A percentile compares a stretch with the other conserved stretches of the same genome.
These are phyloP conservation scores for Alternaria gaisen DNA, from an alignment of 2,329 filamentous ascomycete species.

Conservation along the genomic window DNA sequence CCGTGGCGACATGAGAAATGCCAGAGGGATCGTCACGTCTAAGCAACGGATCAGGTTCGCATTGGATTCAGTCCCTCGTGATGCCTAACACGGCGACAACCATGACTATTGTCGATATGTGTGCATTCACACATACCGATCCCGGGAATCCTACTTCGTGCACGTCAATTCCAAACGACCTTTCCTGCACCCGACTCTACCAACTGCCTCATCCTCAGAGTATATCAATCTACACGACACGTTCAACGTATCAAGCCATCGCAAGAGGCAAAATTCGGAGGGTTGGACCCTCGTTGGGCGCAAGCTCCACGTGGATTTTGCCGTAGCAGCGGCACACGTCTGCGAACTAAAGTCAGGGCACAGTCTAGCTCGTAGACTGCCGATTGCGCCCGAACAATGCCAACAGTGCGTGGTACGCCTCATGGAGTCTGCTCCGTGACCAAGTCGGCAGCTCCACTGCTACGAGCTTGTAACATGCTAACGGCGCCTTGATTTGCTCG, in stretches of 20 bases:
- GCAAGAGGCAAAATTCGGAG: not conserved
- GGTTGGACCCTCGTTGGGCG: not conserved
- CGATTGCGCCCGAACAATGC: slow-evolving; percentile 4
- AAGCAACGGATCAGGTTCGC: not conserved
- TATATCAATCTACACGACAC: not conserved
- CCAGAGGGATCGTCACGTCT: not conserved
- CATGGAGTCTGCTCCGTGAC: not conserved
- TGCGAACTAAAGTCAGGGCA: slow-evolving; percentile 1
- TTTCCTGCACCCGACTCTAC: not conserved
- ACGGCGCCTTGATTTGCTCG: not conserved
- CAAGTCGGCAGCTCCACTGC: not conserved
- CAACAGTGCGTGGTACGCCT: not conserved
- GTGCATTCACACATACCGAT: not conserved
- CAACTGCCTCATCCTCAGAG: not conserved
- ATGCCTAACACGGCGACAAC: not conserved
- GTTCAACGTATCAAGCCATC: not conserved
- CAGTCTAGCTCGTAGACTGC: not conserved
- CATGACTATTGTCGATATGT: not conserved
- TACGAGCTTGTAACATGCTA: slow-evolving; percentile 4
- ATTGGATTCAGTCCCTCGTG: not conserved
- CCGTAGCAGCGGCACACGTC: not conserved
- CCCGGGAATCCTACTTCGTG: not conserved
- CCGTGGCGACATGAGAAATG: not conserved
- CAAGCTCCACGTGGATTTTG: slow-evolving; percentile 1
- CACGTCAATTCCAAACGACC: not conserved